phyloP scores from a whole-genome alignment of 208 protist genomes.

The Lotmaria passim region DNA sequence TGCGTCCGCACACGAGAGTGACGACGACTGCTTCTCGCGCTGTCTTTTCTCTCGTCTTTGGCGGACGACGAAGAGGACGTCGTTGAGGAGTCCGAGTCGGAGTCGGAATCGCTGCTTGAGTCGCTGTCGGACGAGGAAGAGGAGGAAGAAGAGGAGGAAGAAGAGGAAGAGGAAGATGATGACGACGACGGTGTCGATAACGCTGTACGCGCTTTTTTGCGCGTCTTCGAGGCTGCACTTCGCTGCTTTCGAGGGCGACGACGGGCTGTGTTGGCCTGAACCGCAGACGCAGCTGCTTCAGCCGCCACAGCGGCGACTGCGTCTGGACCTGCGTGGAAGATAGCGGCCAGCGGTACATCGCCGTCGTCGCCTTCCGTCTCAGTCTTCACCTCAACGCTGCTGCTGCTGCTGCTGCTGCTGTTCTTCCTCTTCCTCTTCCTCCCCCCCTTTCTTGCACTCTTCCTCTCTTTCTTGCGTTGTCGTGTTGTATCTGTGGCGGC shows the following conservation, averaged over 20 bases:
- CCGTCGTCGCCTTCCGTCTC: conserved; percentile 1
- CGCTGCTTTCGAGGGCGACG: not conserved
- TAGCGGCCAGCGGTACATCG: conserved; percentile 10
- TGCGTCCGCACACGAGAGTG: conserved; percentile 16
- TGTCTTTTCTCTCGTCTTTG: not conserved
- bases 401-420: not conserved
- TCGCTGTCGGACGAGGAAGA: conserved; percentile 13
- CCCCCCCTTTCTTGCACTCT: conserved; percentile 5
- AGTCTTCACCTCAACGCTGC: too few relatives aligned
- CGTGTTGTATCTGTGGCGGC: not conserved
- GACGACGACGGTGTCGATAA: conserved; percentile 5
- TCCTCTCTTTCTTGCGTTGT: not conserved
- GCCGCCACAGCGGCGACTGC: not conserved
- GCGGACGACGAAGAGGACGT: not conserved
- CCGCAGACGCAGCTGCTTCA: not conserved
- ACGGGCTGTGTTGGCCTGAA: not conserved
- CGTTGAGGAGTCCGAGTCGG: conserved; percentile 1
- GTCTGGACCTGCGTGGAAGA: not conserved
- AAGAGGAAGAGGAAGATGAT: conserved; percentile 6
- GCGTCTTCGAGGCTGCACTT: not conserved
- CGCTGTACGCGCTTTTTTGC: conserved; percentile 15
- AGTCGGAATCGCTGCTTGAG: conserved; percentile 14
- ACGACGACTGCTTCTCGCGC: not conserved
- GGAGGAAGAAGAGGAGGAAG: conserved; percentile 9
- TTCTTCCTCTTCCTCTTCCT: not conserved